Base-by-base conservation (phyloP, 177 flowering plant genomes). In the Vitis hybrid region DNA sequence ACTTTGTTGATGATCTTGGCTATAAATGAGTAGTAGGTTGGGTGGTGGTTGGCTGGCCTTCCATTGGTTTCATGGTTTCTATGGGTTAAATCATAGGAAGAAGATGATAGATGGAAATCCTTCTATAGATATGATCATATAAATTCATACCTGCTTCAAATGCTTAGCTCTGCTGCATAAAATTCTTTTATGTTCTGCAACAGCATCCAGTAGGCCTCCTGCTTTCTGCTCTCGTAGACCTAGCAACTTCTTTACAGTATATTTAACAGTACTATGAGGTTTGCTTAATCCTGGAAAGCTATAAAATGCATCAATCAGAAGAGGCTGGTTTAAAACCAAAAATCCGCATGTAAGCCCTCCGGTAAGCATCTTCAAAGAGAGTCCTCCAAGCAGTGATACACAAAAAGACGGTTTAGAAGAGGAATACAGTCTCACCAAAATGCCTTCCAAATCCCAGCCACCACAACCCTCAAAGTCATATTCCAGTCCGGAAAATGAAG, bases 401-500 rank as follows among this genome's bases (percentile, higher is more conserved):
- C 83, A 75, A 61, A 93, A 91, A 48, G 83, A 71, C 9, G 90
- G 52, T 11, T 79, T 72, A 30, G 69, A 56, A 24, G 82, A 70
- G 8, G 72, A 75, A 55, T 73, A 70, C 30, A 91, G 74, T 70
- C 81, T 81, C 35, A 82, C 81, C 67, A 93, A 79, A 75, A 71
- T 81, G 11, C 75, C 76, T 52, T 77, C 87, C 84, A 93, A 76
- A 67, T 93, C 74, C 98, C 97, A 95, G 50, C 84, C 75, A 49
- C 72, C 79, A 78, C 81, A 82, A 67, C 77, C 78, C 57, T 83
- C 78, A 35, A 35, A 67, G 60, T 86, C 75, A 62, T 80, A 89
- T 58, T 91, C 97, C 80, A 90, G 67, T 10, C 98, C 98, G 0
- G 99, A 95, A 74, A 89, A 93, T 60, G 98, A 91, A 60, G 93